Percentiles rank a stretch among this genome's conserved stretches.
These are phyloP conservation scores for Rhodosporidiobolus sp. DNA, from an alignment of 768 basidiomycete species.

Conservation along the genomic window DNA sequence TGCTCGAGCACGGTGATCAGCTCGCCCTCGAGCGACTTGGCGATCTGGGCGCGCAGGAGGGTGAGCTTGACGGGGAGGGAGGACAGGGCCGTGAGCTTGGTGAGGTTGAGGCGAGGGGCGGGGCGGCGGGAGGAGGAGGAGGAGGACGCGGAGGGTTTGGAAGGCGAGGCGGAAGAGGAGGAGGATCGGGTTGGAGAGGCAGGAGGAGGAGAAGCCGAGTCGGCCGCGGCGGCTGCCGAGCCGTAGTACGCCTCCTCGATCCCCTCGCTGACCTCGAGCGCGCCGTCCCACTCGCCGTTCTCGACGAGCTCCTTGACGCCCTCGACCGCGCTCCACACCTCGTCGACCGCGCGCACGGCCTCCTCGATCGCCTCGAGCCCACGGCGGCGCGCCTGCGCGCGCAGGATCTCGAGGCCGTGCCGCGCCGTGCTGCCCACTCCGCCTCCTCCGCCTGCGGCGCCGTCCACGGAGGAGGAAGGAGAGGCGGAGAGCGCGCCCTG, in stretches of 20 bases:
- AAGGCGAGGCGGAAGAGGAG: constrained; percentile 6
- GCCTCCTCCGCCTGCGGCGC: constrained; percentile 53
- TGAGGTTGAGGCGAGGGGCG: constrained; percentile 57
- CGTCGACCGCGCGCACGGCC: constrained; percentile 58
- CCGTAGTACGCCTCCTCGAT: constrained; percentile 52
- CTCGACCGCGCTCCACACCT: constrained; percentile 63
- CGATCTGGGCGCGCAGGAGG: constrained; percentile 70
- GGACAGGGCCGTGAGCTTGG: constrained; percentile 67
- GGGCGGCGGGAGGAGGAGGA: neutral
- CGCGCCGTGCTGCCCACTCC: constrained; percentile 55
- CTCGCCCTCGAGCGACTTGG: constrained; percentile 70
- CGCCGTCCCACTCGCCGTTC: constrained; percentile 83
- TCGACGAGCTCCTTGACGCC: constrained; percentile 77
- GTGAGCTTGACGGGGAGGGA: constrained; percentile 70
- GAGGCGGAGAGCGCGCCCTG: constrained; percentile 68
- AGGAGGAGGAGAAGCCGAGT: constrained; percentile 17
- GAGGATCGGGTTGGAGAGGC: constrained; percentile 10
- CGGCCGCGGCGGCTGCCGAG: constrained; percentile 1
- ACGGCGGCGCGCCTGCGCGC: constrained; percentile 55
- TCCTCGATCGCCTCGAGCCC: constrained; percentile 57
- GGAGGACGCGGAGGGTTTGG: constrained; percentile 1
- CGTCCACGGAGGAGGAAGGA: too few relatives aligned
- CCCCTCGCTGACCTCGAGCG: constrained; percentile 69
- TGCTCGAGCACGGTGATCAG: constrained; percentile 66
- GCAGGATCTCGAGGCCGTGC: constrained; percentile 72